These are phyloP conservation scores for Hanseniaspora lachancei DNA, from an alignment of 805 yeast genomes.

Conservation along the genomic window DNA sequence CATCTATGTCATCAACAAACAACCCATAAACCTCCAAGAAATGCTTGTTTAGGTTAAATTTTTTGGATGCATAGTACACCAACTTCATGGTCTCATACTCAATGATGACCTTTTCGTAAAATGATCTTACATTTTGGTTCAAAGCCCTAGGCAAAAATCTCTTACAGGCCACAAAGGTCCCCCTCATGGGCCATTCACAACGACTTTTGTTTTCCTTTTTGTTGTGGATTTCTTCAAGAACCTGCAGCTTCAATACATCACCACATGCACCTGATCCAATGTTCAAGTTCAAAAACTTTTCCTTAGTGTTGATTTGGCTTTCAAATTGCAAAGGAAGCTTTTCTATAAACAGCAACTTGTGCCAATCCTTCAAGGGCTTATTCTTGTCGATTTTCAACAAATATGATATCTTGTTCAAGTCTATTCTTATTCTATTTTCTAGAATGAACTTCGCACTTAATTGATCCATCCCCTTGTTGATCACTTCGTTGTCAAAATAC, in stretches of 20 bases:
- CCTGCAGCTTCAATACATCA: conserved; percentile 6
- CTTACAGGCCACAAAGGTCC: conserved; percentile 7
- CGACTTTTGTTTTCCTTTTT: conserved; percentile 4
- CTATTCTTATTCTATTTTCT: conserved; percentile 10
- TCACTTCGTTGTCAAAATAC: conserved; percentile 5
- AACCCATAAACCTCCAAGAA: conserved; percentile 11
- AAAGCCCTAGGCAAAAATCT: conserved; percentile 12
- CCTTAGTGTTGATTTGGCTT: background rate
- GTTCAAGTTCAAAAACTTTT: background rate
- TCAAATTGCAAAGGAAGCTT: conserved; percentile 9
- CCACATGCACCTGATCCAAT: conserved; percentile 12
- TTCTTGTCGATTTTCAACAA: conserved; percentile 9
- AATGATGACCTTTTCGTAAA: conserved; percentile 12
- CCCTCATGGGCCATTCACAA: background rate
- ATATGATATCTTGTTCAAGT: conserved; percentile 5
- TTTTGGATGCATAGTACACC: conserved; percentile 5
- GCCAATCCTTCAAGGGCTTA: conserved; percentile 11
- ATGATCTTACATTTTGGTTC: conserved; percentile 12
- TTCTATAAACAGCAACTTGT: conserved; percentile 4
- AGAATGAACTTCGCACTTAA: conserved; percentile 7
- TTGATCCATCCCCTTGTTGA: conserved; percentile 9
- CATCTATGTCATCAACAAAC: conserved; percentile 13
- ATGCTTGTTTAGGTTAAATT: background rate
- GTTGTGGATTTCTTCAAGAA: background rate
- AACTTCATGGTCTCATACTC: conserved; percentile 12